Evolutionary conservation across 768 basidiomycete genomes (phyloP).

Genomic region (Lactifluus rugatus): DNA sequence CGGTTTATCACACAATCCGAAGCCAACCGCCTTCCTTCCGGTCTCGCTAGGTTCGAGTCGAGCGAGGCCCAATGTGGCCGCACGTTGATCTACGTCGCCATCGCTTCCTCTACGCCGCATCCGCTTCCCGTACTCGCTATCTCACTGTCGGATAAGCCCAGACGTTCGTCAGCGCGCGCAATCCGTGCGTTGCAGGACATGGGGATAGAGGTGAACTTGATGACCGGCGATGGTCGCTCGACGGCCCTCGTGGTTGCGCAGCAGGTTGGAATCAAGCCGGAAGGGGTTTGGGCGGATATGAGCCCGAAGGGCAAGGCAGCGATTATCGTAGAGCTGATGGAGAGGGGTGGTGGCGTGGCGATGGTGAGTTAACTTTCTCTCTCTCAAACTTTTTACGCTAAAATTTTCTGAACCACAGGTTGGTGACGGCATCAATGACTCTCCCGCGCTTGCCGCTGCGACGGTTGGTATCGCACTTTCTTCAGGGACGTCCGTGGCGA

Average conservation of each 20-base stretch:
- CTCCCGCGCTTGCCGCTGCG: slow-evolving; percentile 91
- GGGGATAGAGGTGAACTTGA: slow-evolving; percentile 89
- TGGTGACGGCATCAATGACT: slow-evolving; percentile 98
- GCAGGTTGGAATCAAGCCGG: slow-evolving; percentile 77
- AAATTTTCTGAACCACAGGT: slow-evolving; percentile 44
- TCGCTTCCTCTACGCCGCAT: slow-evolving; percentile 35
- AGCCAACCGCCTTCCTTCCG: slow-evolving; percentile 43
- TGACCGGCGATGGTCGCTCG: slow-evolving; percentile 84
- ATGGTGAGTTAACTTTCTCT: slow-evolving; percentile 58
- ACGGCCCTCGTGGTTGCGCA: slow-evolving; percentile 86
- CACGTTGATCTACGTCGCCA: slow-evolving; percentile 80
- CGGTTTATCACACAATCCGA: slow-evolving; percentile 55
- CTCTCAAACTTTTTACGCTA: neutral
- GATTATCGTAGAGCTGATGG: slow-evolving; percentile 71
- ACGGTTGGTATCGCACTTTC: slow-evolving; percentile 95
- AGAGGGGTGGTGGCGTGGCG: slow-evolving; percentile 66
- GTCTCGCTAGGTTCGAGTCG: slow-evolving; percentile 54
- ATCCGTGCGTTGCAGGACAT: slow-evolving; percentile 72
- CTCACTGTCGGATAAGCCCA: slow-evolving; percentile 80
- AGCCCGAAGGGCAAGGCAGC: slow-evolving; percentile 94
- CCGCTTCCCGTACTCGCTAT: slow-evolving; percentile 66
- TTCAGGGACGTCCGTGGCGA: slow-evolving; percentile 92
- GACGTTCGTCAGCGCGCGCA: slow-evolving; percentile 74
- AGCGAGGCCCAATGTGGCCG: slow-evolving; percentile 65
- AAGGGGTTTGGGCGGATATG: slow-evolving; percentile 85